Base-by-base conservation (phyloP, 2,329 filamentous ascomycete genomes). In the Colletotrichum cuscutae region DNA sequence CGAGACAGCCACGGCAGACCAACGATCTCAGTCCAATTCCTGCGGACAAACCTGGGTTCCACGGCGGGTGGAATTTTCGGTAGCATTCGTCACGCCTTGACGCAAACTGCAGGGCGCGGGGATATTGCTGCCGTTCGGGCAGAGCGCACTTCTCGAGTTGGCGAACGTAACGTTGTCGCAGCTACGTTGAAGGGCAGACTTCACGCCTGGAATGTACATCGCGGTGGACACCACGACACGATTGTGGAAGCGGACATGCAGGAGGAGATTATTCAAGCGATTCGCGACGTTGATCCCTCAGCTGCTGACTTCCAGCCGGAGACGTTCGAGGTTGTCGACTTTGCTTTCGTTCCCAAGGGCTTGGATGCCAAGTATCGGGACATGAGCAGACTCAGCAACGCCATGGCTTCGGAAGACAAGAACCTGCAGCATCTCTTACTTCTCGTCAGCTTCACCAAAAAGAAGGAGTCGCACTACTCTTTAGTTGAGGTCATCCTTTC, bases 1-100 rank as follows among this genome's bases (percentile, higher is more conserved):
- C 90, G 95, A 77, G 96, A 99, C 81, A 86, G 91, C 56, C 95
- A 98, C 81, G 97, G 97, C 28, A 93, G 95, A 78, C 94, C 96
- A 3, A 89, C 90, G 54, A 92, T 99, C 63, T 90, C 90, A 13
- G 91, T 94, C 0, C 93, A 95, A 76, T 94, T 95, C 76, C 85
- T 99, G 65, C 92, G 90, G 70, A 91, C 87, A 61, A 89, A 86
- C 67, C 83, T 89, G 30, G 87, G 89, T 3, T 86, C 89, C 15
- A 84, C 86, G 19, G 85, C 86, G 5, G 87, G 90, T 65, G 93
- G 95, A 22, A 88, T 98, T 74, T 92, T 98, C 75, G 94, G 94
- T 72, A 95, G 93, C 79, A 89, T 98, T 75, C 93, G 93, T 76
- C 92, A 93, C 77, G 93, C 91, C 26, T 88, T 98, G 32, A 92